phyloP scores from a whole-genome alignment of 2,329 filamentous ascomycete genomes.

The Colletotrichum higginsianum region DNA sequence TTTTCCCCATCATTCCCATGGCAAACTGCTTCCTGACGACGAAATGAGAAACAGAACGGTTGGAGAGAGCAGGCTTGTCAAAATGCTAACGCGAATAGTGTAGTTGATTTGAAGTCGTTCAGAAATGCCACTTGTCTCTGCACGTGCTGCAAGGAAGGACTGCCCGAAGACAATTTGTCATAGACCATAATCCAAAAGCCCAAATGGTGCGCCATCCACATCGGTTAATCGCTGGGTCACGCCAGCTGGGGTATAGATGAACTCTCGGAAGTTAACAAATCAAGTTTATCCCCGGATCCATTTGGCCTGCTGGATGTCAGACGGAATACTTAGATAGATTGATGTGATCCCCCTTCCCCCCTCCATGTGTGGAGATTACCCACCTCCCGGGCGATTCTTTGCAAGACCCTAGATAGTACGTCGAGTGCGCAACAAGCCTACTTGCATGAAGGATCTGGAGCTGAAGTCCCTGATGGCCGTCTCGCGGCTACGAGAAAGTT shows the following conservation, averaged over 20 bases:
- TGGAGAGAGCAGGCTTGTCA: too few species aligned
- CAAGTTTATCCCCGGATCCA: neutral
- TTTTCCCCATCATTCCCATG: too few species aligned
- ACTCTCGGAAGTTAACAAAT: neutral
- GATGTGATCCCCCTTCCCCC: neutral
- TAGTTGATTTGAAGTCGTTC: too few species aligned
- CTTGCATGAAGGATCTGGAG: neutral
- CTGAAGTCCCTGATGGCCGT: neutral
- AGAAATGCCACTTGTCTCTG: too few species aligned
- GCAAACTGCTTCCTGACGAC: too few species aligned
- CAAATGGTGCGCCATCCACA: neutral
- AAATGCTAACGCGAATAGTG: too few species aligned
- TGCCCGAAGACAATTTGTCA: too few species aligned
- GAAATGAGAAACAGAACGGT: too few species aligned
- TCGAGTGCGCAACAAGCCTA: neutral
- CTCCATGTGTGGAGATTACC: neutral
- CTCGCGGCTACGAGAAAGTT: slow-evolving; percentile 2
- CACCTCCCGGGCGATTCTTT: neutral
- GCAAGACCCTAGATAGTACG: neutral
- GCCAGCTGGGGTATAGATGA: neutral
- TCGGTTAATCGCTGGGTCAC: neutral
- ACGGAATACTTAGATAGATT: neutral
- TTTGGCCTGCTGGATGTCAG: neutral
- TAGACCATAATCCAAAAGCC: neutral
- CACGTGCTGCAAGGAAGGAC: too few species aligned